Evolutionary conservation across 106 monocot species (phyloP), one percentile per base, ranked within the genome.

Genomic region (Xerophyta viscosa): DNA sequence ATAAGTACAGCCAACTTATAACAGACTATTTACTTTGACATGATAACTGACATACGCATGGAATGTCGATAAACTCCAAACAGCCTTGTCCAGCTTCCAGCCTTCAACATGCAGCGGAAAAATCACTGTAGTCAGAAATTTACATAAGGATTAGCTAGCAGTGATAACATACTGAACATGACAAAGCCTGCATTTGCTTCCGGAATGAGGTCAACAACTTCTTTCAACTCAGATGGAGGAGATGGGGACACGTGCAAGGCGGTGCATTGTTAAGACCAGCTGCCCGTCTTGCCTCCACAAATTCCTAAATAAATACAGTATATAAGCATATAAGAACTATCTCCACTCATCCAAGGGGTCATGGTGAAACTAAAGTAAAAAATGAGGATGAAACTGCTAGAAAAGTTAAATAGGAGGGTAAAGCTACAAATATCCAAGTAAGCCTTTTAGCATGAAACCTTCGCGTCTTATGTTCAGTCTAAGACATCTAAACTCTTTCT

Each of bases 41-140:
- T 98, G 89, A 61, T 98, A 98, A 64, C 88, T 98, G 59, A 98
- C 89, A 77, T 89, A 98, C 14, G 96, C 96, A 77, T 89, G 96
- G 71, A 98, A 98, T 25, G 96, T 89, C 41, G 82, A 84, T 55
- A 96, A 61, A 61, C 76, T 82, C 96, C 96, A 96, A 24, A 85
- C 89, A 33, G 76, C 81, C 68, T 59, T 85, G 50, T 98, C 96
- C 15, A 98, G 44, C 58, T 79, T 98, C 46, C 77, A 57, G 7
- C 75, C 82, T 53, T 96, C 85, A 56, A 81, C 79, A 64, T 89
- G 89, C 8, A 78, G 72, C 20, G 89, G 81, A 24, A 64, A 69
- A 52, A 98, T 85, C 41, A 89, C 96, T 96, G 76, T 18, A 54
- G 9, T 58, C 21, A 9, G 14, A 27, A 27, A 54, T 3, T 52